Conservation (phyloP, 179 eudicot species). For the Heliamphora pulchella region DNA sequence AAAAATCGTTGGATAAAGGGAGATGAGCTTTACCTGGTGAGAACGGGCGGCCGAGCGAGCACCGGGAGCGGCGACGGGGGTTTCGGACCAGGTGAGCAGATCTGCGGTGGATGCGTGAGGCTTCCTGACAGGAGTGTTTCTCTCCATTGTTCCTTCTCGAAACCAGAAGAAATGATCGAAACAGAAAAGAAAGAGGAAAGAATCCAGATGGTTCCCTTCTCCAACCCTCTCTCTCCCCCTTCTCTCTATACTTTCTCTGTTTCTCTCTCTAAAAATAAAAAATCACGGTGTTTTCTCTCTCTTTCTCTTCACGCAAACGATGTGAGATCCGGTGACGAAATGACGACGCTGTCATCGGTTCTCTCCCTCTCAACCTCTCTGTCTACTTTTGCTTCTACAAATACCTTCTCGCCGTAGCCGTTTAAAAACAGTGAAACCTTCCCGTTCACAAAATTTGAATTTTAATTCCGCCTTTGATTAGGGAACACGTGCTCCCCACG, state of each 20-base stretch:
- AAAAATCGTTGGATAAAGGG: too few relatives aligned
- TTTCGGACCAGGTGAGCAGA: conserved; percentile 88
- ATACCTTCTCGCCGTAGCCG: neutral
- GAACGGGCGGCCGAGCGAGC: conserved; percentile 46
- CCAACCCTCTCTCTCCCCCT: conserved; percentile 7
- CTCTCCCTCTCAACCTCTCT: conserved; percentile 3
- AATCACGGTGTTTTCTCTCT: neutral
- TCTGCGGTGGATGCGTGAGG: conserved; percentile 85
- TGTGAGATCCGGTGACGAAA: conserved; percentile 15
- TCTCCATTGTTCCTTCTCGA: conserved; percentile 37
- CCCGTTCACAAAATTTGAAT: too few relatives aligned
- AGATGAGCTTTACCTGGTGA: conserved; percentile 45
- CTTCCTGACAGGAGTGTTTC: conserved; percentile 56
- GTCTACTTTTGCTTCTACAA: too few relatives aligned
- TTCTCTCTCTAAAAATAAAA: too few relatives aligned
- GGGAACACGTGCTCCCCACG: too few relatives aligned
- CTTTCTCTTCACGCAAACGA: conserved; percentile 11
- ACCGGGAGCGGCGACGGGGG: conserved; percentile 36
- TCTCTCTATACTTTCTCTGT: neutral
- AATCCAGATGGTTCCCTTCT: conserved; percentile 3
- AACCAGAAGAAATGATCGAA: neutral
- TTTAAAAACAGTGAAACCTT: too few relatives aligned
- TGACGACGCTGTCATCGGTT: conserved; percentile 18
- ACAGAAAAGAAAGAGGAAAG: neutral
- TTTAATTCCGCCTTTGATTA: too few relatives aligned